A percentile compares a stretch with the other conserved stretches of the same genome.
Conservation (phyloP, 345 rosid species). For the Acer saccharum region DNA sequence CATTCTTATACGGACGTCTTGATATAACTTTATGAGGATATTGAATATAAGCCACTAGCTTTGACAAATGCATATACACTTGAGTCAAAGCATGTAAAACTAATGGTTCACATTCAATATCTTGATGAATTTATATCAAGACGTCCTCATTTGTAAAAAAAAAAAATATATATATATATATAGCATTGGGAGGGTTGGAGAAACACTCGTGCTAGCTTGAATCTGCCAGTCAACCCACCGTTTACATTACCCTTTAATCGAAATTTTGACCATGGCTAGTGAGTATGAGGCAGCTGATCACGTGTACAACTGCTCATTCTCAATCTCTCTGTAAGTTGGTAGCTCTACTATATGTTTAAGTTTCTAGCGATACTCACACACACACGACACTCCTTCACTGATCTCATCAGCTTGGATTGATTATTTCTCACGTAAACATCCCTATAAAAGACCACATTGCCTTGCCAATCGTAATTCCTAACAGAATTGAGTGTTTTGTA, state of each 20-base stretch:
- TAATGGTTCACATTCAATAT: too few species aligned
- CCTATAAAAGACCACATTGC: conserved; percentile 11
- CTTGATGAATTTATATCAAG: too few species aligned
- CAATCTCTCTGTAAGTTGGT: not conserved
- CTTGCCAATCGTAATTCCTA: not conserved
- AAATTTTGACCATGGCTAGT: not conserved
- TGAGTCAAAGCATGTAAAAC: too few species aligned
- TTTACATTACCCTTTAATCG: not conserved
- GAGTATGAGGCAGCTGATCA: conserved; percentile 20
- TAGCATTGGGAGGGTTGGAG: too few species aligned
- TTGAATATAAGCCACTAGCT: too few species aligned
- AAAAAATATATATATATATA: too few species aligned
- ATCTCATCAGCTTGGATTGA: not conserved
- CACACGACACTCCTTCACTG: too few species aligned
- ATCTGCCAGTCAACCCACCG: conserved; percentile 23
- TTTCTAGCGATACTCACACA: not conserved
- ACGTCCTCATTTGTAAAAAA: too few species aligned
- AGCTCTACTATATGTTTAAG: not conserved
- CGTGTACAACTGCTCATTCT: conserved; percentile 19
- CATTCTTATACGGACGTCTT: too few species aligned
- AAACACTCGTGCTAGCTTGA: too few species aligned
- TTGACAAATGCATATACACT: too few species aligned
- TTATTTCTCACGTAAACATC: not conserved
- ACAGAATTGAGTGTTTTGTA: not conserved
- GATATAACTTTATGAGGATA: too few species aligned